Conservation (phyloP, 257 asterid species). For the Solanum pennellii region DNA sequence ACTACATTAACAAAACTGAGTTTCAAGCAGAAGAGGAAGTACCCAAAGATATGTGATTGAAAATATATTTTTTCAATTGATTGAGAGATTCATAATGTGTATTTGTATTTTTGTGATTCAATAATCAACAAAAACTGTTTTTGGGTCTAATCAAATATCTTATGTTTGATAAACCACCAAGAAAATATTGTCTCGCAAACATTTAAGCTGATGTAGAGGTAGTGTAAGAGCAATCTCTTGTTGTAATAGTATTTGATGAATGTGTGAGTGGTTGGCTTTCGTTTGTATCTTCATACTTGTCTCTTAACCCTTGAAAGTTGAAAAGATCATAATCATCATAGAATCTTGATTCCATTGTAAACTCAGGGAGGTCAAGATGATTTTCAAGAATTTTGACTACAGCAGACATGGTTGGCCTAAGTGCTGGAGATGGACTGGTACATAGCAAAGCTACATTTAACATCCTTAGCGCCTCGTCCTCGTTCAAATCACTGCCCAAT, state of each 20-base stretch:
- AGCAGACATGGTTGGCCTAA: constrained; percentile 54
- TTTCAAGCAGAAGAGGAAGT: too few relatives aligned
- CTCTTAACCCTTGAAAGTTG: constrained; percentile 31
- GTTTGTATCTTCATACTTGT: constrained; percentile 17
- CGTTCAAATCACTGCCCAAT: constrained; percentile 6
- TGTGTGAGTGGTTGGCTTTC: neutral
- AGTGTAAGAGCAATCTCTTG: neutral
- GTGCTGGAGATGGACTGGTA: constrained; percentile 51
- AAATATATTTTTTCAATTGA: neutral
- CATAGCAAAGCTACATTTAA: constrained; percentile 43
- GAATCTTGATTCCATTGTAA: constrained; percentile 23
- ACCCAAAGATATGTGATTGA: too few relatives aligned
- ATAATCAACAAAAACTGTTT: neutral
- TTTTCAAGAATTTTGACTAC: constrained; percentile 51
- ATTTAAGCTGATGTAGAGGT: neutral
- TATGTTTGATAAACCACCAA: neutral
- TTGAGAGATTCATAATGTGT: neutral
- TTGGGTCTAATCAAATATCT: neutral
- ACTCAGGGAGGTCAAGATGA: constrained; percentile 17
- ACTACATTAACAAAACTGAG: too few relatives aligned
- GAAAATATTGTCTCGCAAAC: neutral
- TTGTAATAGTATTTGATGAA: neutral
- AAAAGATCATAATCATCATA: constrained; percentile 11
- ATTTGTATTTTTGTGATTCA: neutral
- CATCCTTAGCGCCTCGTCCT: constrained; percentile 33